Evolutionary conservation across 164 flowering plant species (phyloP), one percentile per base, ranked within the genome.

Genomic region (Pachysandra terminalis): DNA sequence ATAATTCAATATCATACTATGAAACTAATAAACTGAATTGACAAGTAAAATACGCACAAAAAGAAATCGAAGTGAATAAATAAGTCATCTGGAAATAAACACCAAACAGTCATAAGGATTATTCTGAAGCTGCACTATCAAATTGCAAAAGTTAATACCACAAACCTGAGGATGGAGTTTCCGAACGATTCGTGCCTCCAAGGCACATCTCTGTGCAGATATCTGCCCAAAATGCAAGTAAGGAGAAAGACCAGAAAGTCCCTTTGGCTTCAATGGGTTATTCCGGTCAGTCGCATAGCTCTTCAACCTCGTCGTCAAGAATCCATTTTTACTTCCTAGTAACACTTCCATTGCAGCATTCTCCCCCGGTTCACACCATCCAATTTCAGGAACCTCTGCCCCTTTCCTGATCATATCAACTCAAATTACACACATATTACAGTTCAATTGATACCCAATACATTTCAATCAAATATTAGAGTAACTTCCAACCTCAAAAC

Each of bases 181-280:
- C 56, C 88, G 79, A 35, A 80, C 71, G 17, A 53, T 83, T 9
- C 77, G 86, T 16, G 97, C 99, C 81, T 88, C 97, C 68, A 92
- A 65, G 61, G 97, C 99, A 82, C 99, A 92, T 23, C 91, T 72
- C 67, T 95, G 99, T 0, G 97, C 87, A 52, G 97, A 87, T 77
- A 95, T 87, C 77, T 90, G 90, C 61, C 99, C 99, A 81, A 95
- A 92, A 79, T 95, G 99, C 76, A 95, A 74, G 74, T 95, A 95
- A n/a, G 99, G 99, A 32, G 97, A 95, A 28, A 92, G 88, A 54
- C 97, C 91, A 41, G 97, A 95, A 12, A 95, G 93, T 0, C 81
- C 93, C 75, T 72, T 82, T 10, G 90, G 90, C 69, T 89, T 95
- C 54, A 87, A 51, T 5, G 99, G 99, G 76, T 88, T 86, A 70